A percentile compares a stretch with the other conserved stretches of the same genome.
phyloP scores from a whole-genome alignment of 2,329 filamentous ascomycete genomes.

The Nemania diffusa region DNA sequence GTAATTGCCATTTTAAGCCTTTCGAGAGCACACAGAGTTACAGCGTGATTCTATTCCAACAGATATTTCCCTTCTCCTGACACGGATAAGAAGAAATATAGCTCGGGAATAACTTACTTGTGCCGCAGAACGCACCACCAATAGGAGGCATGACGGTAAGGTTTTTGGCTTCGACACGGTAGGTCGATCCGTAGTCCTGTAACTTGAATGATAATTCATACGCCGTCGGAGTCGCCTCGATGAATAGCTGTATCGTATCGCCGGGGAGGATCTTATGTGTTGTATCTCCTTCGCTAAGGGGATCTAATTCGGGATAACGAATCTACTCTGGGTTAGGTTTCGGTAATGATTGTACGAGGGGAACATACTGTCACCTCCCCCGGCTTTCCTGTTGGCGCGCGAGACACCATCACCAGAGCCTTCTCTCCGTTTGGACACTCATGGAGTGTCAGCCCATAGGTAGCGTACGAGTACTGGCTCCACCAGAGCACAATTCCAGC shows the following conservation, averaged over 20 bases:
- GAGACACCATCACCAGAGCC: conserved; percentile 33
- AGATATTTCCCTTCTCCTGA: neutral
- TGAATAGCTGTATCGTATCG: conserved; percentile 28
- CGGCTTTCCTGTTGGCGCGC: conserved; percentile 39
- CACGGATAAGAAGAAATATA: neutral
- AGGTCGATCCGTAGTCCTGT: neutral
- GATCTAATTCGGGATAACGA: neutral
- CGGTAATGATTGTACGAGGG: neutral
- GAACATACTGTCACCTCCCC: conserved; percentile 38
- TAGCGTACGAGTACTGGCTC: conserved; percentile 57
- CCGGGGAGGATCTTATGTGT: neutral
- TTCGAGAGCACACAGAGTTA: neutral
- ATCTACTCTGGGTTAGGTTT: neutral
- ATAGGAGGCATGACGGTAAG: conserved; percentile 47
- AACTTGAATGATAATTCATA: conserved; percentile 39
- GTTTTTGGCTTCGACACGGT: conserved; percentile 33
- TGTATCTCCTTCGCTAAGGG: neutral
- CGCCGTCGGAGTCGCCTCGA: conserved; percentile 34
- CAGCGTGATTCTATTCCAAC: neutral
- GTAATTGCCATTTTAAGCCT: neutral
- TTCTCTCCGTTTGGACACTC: conserved; percentile 21
- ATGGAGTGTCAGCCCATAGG: conserved; percentile 45
- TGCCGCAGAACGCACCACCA: conserved; percentile 47
- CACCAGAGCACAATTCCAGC: conserved; percentile 66
- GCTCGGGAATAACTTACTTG: conserved; percentile 28